Percentiles rank a stretch among this genome's conserved stretches.
These are phyloP conservation scores for Colletotrichum tabaci DNA, from an alignment of 2,329 filamentous ascomycete genomes.

Conservation along the genomic window DNA sequence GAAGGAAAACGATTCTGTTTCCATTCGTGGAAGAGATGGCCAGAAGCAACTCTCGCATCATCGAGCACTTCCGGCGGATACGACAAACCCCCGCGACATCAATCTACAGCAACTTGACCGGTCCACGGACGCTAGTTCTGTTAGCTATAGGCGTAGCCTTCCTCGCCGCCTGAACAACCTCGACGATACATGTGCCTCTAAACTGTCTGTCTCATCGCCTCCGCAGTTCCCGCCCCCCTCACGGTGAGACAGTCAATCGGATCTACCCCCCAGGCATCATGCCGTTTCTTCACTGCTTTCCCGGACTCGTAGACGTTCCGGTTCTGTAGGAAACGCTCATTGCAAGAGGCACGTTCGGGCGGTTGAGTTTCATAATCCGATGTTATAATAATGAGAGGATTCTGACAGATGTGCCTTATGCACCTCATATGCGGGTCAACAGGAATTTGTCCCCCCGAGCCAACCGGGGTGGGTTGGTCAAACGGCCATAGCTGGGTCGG, in stretches of 20 bases:
- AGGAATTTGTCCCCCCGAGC: conserved; percentile 7
- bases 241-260: not conserved
- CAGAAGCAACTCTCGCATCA: not conserved
- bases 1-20: not conserved
- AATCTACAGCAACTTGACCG: not conserved
- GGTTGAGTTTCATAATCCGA: conserved; percentile 23
- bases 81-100: not conserved
- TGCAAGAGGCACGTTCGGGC: not conserved
- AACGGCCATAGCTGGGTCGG: conserved; percentile 20
- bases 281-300: conserved; percentile 8
- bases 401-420: conserved; percentile 34
- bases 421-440: conserved; percentile 29
- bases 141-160: not conserved
- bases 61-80: not conserved
- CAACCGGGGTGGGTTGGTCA: conserved; percentile 6
- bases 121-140: not conserved
- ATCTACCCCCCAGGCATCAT: not conserved
- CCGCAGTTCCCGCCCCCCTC: not conserved
- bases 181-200: not conserved
- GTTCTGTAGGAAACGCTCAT: not conserved
- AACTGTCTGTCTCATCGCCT: not conserved
- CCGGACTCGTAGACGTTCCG: not conserved
- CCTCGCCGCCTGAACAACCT: not conserved
- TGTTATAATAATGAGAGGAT: conserved; percentile 24
- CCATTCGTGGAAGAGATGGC: not conserved